phyloP scores from a whole-genome alignment of 2,329 filamentous ascomycete species.

The Epichloe bromicola region DNA sequence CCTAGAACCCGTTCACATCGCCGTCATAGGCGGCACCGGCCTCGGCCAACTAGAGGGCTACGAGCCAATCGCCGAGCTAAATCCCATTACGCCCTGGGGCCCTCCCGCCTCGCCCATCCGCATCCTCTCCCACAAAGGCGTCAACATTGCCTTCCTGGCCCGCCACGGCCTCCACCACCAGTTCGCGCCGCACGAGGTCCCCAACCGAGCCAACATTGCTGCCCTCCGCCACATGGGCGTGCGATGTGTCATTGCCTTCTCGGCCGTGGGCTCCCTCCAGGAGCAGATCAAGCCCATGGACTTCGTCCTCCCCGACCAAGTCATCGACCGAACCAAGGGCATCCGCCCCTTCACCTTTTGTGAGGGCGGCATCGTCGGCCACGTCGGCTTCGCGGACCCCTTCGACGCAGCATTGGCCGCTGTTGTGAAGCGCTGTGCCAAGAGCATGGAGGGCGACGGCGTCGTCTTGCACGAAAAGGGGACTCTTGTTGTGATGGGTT shows the following conservation, averaged over 20 bases:
- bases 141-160: constrained; percentile 81
- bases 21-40: constrained; percentile 86
- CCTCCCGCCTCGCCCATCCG: constrained; percentile 60
- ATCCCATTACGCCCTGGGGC: constrained; percentile 79
- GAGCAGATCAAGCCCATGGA: constrained; percentile 92
- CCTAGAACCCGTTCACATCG: constrained; percentile 62
- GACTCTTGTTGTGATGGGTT: constrained; percentile 84
- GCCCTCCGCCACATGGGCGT: constrained; percentile 86
- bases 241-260: constrained; percentile 84
- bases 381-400: constrained; percentile 91
- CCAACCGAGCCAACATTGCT: constrained; percentile 90
- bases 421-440: constrained; percentile 66
- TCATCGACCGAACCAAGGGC: constrained; percentile 96
- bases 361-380: constrained; percentile 78
- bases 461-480: constrained; percentile 75
- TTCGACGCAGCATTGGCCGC: constrained; percentile 71
- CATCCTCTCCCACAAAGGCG: constrained; percentile 76
- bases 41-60: constrained; percentile 80
- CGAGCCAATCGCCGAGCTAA: constrained; percentile 67
- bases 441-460: constrained; percentile 65
- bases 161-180: constrained; percentile 86
- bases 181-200: constrained; percentile 88
- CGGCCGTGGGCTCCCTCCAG: constrained; percentile 81
- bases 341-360: constrained; percentile 89
- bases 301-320: constrained; percentile 91